phyloP scores from a whole-genome alignment of 148 eudicot species.

The Cornus florida region DNA sequence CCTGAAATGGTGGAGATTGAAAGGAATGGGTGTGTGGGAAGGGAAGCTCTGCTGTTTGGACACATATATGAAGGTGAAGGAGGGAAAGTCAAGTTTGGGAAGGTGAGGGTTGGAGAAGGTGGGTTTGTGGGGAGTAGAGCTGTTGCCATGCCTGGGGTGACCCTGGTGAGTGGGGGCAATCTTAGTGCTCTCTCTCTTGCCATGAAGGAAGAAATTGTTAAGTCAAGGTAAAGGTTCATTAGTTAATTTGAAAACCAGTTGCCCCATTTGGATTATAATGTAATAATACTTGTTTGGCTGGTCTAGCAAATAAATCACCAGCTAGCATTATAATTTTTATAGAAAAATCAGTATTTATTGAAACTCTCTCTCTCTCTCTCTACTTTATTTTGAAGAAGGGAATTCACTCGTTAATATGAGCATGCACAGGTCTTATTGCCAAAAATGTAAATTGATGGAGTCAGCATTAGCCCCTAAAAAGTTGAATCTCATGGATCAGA shows the following conservation, averaged over 20 bases:
- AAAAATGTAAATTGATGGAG: no score
- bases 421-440: background rate
- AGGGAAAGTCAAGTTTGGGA: slow-evolving; percentile 45
- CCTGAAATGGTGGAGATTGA: slow-evolving; percentile 48
- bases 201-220: slow-evolving; percentile 43
- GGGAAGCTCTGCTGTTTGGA: slow-evolving; percentile 44
- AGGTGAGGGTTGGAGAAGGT: slow-evolving; percentile 29
- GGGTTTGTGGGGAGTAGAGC: slow-evolving; percentile 52
- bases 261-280: background rate
- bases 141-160: slow-evolving; percentile 47
- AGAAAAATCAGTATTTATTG: background rate
- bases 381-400: background rate
- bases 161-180: slow-evolving; percentile 27
- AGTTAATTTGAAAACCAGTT: background rate
- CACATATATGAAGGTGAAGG: slow-evolving; percentile 54
- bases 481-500: no score
- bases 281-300: background rate
- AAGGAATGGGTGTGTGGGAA: slow-evolving; percentile 29
- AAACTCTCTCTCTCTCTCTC: slow-evolving; percentile 4
- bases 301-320: slow-evolving; percentile 9
- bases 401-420: background rate
- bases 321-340: background rate
- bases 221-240: slow-evolving; percentile 21
- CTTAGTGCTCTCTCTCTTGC: slow-evolving; percentile 45
- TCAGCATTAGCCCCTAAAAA: no score